phyloP scores from a whole-genome alignment of 2,329 filamentous ascomycete genomes.

The Penicillium sp. region DNA sequence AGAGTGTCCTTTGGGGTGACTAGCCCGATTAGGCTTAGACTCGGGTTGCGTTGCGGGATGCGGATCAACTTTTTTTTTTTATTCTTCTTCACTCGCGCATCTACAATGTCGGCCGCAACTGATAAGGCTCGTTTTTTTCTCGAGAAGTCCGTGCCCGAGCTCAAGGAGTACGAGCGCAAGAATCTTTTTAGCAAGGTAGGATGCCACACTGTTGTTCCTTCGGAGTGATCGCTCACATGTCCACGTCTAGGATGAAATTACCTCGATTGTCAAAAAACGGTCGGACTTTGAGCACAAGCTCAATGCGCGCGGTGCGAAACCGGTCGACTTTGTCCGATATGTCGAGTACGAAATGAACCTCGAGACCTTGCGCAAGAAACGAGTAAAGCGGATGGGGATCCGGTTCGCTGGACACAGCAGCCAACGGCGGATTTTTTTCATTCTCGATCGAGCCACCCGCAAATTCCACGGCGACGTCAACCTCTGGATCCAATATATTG shows the following conservation, averaged over 20 bases:
- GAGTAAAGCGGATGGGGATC: slow-evolving; percentile 73
- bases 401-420: slow-evolving; percentile 65
- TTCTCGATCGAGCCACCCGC: slow-evolving; percentile 78
- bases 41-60: slow-evolving; percentile 23
- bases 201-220: too few species aligned
- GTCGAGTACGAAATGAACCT: slow-evolving; percentile 63
- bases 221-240: slow-evolving; percentile 4
- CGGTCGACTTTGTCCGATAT: slow-evolving; percentile 78
- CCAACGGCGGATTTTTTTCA: slow-evolving; percentile 77
- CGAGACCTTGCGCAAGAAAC: slow-evolving; percentile 72
- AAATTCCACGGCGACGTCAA: slow-evolving; percentile 75
- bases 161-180: slow-evolving; percentile 87
- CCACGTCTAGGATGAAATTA: slow-evolving; percentile 69
- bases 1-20: slow-evolving; percentile 11
- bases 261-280: slow-evolving; percentile 78
- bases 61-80: slow-evolving; percentile 30
- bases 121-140: slow-evolving; percentile 95
- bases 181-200: slow-evolving; percentile 76
- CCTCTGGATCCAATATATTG: slow-evolving; percentile 86
- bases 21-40: slow-evolving; percentile 19
- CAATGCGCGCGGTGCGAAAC: slow-evolving; percentile 69
- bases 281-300: slow-evolving; percentile 91
- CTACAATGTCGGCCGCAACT: slow-evolving; percentile 69
- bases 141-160: slow-evolving; percentile 83
- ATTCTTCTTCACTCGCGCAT: slow-evolving; percentile 6